phyloP scores from a whole-genome alignment of 148 eudicot genomes.

The Gaultheria prostrata region DNA sequence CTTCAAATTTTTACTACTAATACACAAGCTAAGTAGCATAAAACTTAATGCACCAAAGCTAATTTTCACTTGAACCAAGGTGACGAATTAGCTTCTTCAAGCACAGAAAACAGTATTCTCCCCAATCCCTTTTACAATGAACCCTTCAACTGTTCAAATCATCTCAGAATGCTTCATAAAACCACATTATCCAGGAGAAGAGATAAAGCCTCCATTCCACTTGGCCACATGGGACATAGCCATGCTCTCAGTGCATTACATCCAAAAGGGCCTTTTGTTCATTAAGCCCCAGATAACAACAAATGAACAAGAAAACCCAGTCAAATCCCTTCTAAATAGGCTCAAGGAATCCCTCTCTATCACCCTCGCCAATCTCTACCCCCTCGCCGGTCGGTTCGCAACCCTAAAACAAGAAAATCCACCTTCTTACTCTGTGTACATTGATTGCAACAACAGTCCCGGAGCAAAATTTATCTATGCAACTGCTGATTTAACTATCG shows the following conservation, averaged over 20 bases:
- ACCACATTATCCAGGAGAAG: neutral
- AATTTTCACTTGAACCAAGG: neutral
- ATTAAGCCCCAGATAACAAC: neutral
- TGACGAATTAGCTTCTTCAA: neutral
- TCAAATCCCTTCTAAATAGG: conserved; percentile 12
- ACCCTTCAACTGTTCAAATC: no score
- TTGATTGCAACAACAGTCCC: conserved; percentile 26
- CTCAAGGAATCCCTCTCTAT: conserved; percentile 29
- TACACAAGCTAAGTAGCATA: no score
- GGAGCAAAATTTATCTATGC: conserved; percentile 33
- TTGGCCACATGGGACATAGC: neutral
- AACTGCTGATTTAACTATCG: neutral
- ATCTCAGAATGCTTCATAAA: neutral
- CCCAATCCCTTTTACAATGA: no score
- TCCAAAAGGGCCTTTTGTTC: neutral
- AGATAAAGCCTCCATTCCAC: neutral
- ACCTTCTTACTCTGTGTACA: neutral
- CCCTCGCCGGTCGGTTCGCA: conserved; percentile 24
- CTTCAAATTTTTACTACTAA: no score
- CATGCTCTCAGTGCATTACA: neutral
- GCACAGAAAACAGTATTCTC: neutral
- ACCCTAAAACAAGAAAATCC: conserved; percentile 12
- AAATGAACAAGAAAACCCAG: conserved; percentile 5
- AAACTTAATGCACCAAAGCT: neutral
- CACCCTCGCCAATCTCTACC: conserved; percentile 25